These are phyloP conservation scores for Sclerotinia nivalis DNA, from an alignment of 2,329 filamentous ascomycete genomes.

Conservation along the genomic window DNA sequence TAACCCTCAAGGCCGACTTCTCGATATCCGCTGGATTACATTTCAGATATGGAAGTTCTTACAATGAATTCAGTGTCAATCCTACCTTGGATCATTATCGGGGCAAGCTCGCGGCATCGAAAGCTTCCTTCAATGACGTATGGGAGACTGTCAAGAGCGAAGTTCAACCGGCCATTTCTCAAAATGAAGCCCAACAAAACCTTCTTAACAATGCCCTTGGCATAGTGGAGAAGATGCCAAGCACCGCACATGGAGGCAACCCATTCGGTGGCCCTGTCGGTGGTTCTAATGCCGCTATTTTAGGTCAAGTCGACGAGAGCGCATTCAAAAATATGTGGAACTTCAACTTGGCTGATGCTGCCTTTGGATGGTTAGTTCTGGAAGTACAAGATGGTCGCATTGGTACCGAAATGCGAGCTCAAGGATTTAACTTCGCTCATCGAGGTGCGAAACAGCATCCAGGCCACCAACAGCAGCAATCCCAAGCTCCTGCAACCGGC, in stretches of 20 bases:
- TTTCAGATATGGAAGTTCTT: slow-evolving; percentile 98
- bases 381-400: slow-evolving; percentile 96
- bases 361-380: slow-evolving; percentile 92
- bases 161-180: slow-evolving; percentile 89
- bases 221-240: slow-evolving; percentile 97
- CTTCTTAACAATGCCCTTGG: slow-evolving; percentile 87
- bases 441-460: slow-evolving; percentile 77
- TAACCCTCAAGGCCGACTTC: slow-evolving; percentile 96
- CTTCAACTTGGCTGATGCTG: slow-evolving; percentile 96
- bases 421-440: slow-evolving; percentile 99
- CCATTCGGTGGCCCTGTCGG: slow-evolving; percentile 87
- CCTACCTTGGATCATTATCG: slow-evolving; percentile 97
- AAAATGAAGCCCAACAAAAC: slow-evolving; percentile 92
- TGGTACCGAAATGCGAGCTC: slow-evolving; percentile 96
- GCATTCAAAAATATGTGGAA: slow-evolving; percentile 99
- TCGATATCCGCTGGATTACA: slow-evolving; percentile 96
- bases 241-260: slow-evolving; percentile 90
- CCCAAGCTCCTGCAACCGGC: slow-evolving; percentile 40
- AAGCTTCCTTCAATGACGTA: slow-evolving; percentile 97
- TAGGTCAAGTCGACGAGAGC: slow-evolving; percentile 94
- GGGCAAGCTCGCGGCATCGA: slow-evolving; percentile 95
- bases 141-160: slow-evolving; percentile 98
- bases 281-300: slow-evolving; percentile 62
- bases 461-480: slow-evolving; percentile 41
- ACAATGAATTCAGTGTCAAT: slow-evolving; percentile 99